These are phyloP conservation scores for Kwoniella sp. DNA, from an alignment of 768 basidiomycete genomes.

Conservation along the genomic window DNA sequence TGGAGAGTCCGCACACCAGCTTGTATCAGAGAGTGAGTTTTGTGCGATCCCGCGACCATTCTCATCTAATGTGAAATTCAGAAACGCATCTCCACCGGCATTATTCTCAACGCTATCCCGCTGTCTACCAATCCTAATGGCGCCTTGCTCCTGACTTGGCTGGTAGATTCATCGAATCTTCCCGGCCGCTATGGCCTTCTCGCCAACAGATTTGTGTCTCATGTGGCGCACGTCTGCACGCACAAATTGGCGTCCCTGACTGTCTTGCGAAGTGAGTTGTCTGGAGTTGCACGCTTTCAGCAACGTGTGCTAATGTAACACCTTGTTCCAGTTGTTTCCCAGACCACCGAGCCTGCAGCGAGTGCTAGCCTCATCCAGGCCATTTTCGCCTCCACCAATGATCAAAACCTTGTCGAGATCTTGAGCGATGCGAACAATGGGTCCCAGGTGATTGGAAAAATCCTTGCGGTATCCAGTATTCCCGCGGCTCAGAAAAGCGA, in stretches of 20 bases:
- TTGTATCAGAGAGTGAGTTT: conserved; percentile 67
- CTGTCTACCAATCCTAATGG: conserved; percentile 97
- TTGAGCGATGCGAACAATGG: conserved; percentile 95
- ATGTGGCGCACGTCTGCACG: conserved; percentile 92
- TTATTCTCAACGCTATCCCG: conserved; percentile 95
- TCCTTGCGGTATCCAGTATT: conserved; percentile 79
- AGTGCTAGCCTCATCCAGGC: conserved; percentile 80
- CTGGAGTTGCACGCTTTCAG: neutral
- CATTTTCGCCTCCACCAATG: conserved; percentile 80
- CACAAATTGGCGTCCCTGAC: conserved; percentile 96
- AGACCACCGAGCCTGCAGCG: conserved; percentile 86
- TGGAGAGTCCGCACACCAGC: conserved; percentile 83
- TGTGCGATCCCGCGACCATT: too few relatives aligned
- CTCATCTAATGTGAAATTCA: conserved; percentile 15
- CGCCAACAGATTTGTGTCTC: conserved; percentile 92
- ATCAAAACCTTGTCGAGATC: conserved; percentile 88
- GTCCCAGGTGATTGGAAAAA: conserved; percentile 67
- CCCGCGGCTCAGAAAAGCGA: conserved; percentile 64
- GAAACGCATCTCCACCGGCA: conserved; percentile 87
- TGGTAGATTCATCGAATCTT: conserved; percentile 89
- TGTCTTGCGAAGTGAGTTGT: conserved; percentile 67
- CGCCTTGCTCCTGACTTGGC: conserved; percentile 90
- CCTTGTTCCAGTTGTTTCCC: conserved; percentile 68
- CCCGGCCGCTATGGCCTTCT: conserved; percentile 91
- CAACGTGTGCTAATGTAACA: neutral